These are phyloP conservation scores for Datura wrightii DNA, from an alignment of 257 asterid species.

Conservation along the genomic window DNA sequence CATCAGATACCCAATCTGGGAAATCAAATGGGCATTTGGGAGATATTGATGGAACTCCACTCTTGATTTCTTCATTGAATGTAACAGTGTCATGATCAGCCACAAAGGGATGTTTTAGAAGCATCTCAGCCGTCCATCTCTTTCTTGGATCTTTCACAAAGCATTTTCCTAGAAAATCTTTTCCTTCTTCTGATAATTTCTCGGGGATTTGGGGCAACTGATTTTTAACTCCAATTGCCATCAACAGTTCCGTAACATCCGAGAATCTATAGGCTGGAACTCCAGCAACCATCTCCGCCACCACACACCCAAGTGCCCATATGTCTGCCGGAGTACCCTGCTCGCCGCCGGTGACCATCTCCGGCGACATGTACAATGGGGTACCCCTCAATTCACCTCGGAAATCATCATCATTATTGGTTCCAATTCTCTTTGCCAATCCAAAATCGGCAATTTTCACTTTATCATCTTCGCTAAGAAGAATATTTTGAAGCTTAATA, in stretches of 20 bases:
- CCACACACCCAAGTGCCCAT: conserved; percentile 87
- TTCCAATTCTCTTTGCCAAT: conserved; percentile 56
- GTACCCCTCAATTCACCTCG: conserved; percentile 76
- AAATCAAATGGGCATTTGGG: conserved; percentile 80
- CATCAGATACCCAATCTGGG: conserved; percentile 60
- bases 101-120: conserved; percentile 72
- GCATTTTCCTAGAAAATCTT: conserved; percentile 64
- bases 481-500: conserved; percentile 79
- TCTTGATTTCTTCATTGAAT: conserved; percentile 14
- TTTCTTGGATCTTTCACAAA: conserved; percentile 61
- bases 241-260: conserved; percentile 57
- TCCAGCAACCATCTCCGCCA: conserved; percentile 76
- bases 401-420: conserved; percentile 1
- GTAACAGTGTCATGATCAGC: conserved; percentile 31
- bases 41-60: conserved; percentile 42
- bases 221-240: conserved; percentile 68
- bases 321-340: conserved; percentile 76
- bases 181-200: conserved; percentile 61
- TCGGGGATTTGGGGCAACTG: conserved; percentile 67
- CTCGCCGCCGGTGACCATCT: conserved; percentile 66
- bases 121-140: conserved; percentile 99
- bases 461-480: conserved; percentile 48
- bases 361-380: conserved; percentile 95
- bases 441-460: conserved; percentile 87
- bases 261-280: conserved; percentile 59